phyloP scores from a whole-genome alignment of 768 basidiomycete species.

The Lactarius indigo region DNA sequence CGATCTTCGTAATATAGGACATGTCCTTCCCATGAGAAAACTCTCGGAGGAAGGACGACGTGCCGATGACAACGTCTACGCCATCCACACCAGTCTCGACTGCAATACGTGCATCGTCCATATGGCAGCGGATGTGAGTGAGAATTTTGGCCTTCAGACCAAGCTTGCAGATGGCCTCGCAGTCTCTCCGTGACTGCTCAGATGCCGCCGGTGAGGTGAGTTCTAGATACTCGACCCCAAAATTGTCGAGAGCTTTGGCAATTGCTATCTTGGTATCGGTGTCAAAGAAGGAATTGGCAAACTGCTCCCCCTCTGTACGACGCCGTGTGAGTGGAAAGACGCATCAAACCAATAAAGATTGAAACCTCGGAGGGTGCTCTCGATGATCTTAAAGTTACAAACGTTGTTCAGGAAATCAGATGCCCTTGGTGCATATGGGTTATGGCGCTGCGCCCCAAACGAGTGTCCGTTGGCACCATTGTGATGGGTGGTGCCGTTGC shows the following conservation, averaged over 20 bases:
- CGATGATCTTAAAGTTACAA: slow-evolving; percentile 94
- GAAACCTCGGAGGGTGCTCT: slow-evolving; percentile 89
- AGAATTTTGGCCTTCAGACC: slow-evolving; percentile 95
- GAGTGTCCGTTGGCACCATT: slow-evolving; percentile 33
- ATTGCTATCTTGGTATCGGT: slow-evolving; percentile 99
- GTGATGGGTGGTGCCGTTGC: slow-evolving; percentile 32
- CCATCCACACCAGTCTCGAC: slow-evolving; percentile 99
- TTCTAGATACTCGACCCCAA: slow-evolving; percentile 99
- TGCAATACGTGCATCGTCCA: slow-evolving; percentile 98
- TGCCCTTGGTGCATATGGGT: slow-evolving; percentile 88
- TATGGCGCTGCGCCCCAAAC: slow-evolving; percentile 44
- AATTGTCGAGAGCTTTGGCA: slow-evolving; percentile 95
- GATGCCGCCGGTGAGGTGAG: slow-evolving; percentile 98
- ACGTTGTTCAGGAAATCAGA: slow-evolving; percentile 90
- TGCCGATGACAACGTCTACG: slow-evolving; percentile 98
- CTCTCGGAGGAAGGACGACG: slow-evolving; percentile 97
- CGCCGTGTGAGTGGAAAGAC: slow-evolving; percentile 6
- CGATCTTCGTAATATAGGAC: slow-evolving; percentile 98
- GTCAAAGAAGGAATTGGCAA: slow-evolving; percentile 99
- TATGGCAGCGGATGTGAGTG: slow-evolving; percentile 98
- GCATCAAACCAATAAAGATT: slow-evolving; percentile 28
- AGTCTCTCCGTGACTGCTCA: slow-evolving; percentile 89
- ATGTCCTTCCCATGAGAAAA: slow-evolving; percentile 99
- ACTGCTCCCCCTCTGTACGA: slow-evolving; percentile 94
- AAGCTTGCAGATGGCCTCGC: slow-evolving; percentile 98